Evolutionary conservation across 768 basidiomycete genomes (phyloP).

Genomic region (Tephrocybe sp.): DNA sequence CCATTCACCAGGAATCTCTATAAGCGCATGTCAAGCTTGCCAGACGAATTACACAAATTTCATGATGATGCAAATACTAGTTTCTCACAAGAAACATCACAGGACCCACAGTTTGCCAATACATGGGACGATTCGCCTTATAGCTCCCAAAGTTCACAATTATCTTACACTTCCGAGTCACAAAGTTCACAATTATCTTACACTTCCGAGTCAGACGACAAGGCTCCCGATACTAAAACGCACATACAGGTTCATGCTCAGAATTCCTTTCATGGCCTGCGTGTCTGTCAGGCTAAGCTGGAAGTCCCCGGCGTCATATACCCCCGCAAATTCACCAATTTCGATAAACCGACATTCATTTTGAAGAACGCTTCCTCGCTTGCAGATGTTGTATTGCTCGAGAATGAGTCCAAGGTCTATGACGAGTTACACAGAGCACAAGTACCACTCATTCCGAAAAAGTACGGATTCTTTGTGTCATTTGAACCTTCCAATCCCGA

Average conservation of each 20-base stretch:
- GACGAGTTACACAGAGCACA: not conserved
- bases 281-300: not conserved
- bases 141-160: too few species aligned
- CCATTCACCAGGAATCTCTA: too few species aligned
- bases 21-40: too few species aligned
- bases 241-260: not conserved
- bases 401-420: not conserved
- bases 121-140: too few species aligned
- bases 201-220: not conserved
- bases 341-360: not conserved
- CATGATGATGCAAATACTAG: too few species aligned
- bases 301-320: not conserved
- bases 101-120: too few species aligned
- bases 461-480: slow-evolving; percentile 1
- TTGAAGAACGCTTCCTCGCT: not conserved
- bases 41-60: too few species aligned
- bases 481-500: not conserved
- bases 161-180: not conserved
- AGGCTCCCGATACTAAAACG: not conserved
- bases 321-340: not conserved
- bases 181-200: not conserved
- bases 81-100: too few species aligned
- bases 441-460: not conserved
- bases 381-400: not conserved
- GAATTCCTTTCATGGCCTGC: not conserved